These are phyloP conservation scores for Lunularia cruciata DNA, from an alignment of 225 moss, liverwort and hornwort species.

Conservation along the genomic window DNA sequence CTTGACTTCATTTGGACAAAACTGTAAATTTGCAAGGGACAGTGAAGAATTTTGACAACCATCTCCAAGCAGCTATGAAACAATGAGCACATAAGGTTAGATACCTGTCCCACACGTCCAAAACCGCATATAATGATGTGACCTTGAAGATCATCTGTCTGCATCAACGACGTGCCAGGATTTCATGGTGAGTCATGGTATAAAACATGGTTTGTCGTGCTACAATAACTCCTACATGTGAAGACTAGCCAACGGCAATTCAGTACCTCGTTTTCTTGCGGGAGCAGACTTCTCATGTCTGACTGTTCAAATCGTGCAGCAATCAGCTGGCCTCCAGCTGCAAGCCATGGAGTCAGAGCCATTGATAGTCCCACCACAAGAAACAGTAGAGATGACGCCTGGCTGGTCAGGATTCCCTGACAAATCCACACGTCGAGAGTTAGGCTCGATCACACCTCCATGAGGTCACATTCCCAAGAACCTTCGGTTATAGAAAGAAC, in stretches of 20 bases:
- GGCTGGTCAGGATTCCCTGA: constrained; percentile 86
- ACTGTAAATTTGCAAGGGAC: too few species aligned
- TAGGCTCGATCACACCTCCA: background rate
- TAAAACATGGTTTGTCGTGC: too few species aligned
- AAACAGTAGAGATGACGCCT: constrained; percentile 88
- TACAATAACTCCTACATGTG: too few species aligned
- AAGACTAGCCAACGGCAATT: constrained; percentile 8
- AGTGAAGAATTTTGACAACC: too few species aligned
- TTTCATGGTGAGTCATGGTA: background rate
- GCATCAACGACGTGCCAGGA: constrained; percentile 39
- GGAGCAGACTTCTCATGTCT: constrained; percentile 89
- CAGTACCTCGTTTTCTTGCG: constrained; percentile 89
- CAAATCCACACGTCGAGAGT: background rate
- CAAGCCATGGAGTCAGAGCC: constrained; percentile 99
- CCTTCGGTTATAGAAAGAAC: background rate
- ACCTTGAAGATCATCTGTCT: constrained; percentile 95
- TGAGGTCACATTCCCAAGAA: too few species aligned
- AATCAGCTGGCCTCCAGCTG: constrained; percentile 94
- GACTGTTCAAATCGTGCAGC: constrained; percentile 96
- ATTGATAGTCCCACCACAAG: constrained; percentile 94
- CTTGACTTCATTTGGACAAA: too few species aligned
- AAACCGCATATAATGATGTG: constrained; percentile 98
- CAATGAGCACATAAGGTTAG: background rate
- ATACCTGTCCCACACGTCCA: constrained; percentile 98
- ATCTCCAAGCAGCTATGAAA: background rate